These are phyloP conservation scores for Neofusicoccum ribis DNA, from an alignment of 2,329 filamentous ascomycete genomes.

Conservation along the genomic window DNA sequence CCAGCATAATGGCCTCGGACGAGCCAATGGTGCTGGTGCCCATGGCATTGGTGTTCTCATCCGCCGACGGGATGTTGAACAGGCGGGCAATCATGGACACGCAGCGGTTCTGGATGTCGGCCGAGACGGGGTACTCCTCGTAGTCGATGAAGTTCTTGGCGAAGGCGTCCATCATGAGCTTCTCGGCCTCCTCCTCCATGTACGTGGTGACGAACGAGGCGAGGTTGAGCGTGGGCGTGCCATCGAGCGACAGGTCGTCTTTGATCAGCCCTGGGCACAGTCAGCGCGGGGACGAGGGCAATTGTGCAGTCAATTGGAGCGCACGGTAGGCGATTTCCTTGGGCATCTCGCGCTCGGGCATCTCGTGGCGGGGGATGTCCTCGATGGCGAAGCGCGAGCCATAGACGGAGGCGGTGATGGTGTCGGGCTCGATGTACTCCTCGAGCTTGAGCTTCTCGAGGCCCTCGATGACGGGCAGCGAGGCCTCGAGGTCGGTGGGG, in stretches of 20 bases:
- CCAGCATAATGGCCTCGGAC: conserved; percentile 84
- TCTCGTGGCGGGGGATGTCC: conserved; percentile 79
- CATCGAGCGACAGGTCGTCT: conserved; percentile 87
- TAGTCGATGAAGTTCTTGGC: conserved; percentile 78
- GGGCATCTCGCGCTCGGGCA: conserved; percentile 90
- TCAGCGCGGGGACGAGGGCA: neutral
- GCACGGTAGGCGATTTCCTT: conserved; percentile 90
- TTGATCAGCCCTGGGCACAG: conserved; percentile 27
- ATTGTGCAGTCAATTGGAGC: conserved; percentile 31
- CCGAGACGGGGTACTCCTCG: conserved; percentile 52
- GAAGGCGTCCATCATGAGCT: conserved; percentile 87
- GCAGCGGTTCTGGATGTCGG: conserved; percentile 77
- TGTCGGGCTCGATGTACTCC: conserved; percentile 46
- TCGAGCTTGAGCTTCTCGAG: conserved; percentile 51
- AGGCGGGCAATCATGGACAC: conserved; percentile 69
- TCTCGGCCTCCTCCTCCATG: conserved; percentile 96
- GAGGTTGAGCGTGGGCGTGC: conserved; percentile 83
- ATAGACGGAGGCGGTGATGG: conserved; percentile 79
- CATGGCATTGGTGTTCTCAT: conserved; percentile 64
- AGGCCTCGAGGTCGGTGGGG: conserved; percentile 42
- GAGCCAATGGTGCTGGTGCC: conserved; percentile 88
- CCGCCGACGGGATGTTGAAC: conserved; percentile 71
- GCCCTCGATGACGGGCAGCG: conserved; percentile 41
- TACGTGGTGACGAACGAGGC: conserved; percentile 95
- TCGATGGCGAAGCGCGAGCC: conserved; percentile 79